Percentiles rank a stretch among this genome's conserved stretches.
Evolutionary conservation across 228 moss, liverwort and hornwort genomes (phyloP).

Genomic region (Sphagnum magellanicum): DNA sequence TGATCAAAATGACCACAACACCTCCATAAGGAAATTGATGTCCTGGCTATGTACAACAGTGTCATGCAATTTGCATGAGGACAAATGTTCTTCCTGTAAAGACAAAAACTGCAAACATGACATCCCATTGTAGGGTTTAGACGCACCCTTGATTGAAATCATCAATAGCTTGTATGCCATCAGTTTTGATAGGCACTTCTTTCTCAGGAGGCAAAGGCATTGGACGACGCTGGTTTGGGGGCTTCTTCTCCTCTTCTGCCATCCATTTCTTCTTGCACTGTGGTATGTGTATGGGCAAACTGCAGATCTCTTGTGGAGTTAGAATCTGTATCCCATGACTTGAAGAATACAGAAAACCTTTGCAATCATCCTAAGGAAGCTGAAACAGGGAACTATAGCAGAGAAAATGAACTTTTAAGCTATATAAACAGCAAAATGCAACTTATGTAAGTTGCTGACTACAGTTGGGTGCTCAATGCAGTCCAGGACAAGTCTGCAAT

Average conservation of each 20-base stretch:
- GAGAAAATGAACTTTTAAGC: not conserved
- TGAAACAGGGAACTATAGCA: not conserved
- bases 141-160: slow-evolving; percentile 37
- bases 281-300: slow-evolving; percentile 33
- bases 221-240: slow-evolving; percentile 20
- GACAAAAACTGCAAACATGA: not conserved
- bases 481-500: no score
- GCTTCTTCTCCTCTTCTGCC: slow-evolving; percentile 19
- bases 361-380: not conserved
- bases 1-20: not conserved
- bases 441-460: no score
- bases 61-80: no score
- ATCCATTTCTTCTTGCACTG: slow-evolving; percentile 43
- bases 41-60: not conserved
- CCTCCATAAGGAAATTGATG: not conserved
- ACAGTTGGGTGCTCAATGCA: no score
- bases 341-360: not conserved
- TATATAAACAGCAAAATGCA: no score
- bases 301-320: slow-evolving; percentile 4
- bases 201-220: slow-evolving; percentile 21
- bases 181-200: slow-evolving; percentile 12
- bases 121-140: not conserved
- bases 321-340: no score
- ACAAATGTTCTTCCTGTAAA: not conserved
- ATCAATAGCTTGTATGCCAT: slow-evolving; percentile 13